Percentiles rank a stretch among this genome's conserved stretches.
Conservation (phyloP, 257 asterid genomes). For the Solanum infundibuliforme region DNA sequence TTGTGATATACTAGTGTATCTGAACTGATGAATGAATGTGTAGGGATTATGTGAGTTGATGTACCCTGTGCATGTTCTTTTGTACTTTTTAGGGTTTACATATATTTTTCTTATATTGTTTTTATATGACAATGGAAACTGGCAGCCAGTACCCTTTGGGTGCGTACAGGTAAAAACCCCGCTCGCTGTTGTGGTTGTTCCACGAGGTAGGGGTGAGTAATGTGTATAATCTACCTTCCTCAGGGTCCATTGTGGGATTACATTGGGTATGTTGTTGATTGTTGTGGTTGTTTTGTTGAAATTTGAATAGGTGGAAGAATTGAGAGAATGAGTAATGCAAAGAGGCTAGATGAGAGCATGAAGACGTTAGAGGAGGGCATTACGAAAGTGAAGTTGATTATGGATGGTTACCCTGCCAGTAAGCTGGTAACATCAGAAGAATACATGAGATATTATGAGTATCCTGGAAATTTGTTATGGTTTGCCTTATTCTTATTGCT, state of each 20-base stretch:
- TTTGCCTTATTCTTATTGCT: background rate
- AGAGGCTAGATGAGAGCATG: background rate
- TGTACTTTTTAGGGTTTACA: background rate
- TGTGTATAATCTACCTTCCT: background rate
- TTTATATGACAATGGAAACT: background rate
- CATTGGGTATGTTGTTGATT: background rate
- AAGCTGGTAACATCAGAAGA: constrained; percentile 4
- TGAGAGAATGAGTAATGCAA: background rate
- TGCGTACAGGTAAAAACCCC: no score
- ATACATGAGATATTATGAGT: constrained; percentile 15
- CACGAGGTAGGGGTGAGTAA: background rate
- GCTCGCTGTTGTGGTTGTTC: background rate
- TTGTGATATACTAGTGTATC: background rate
- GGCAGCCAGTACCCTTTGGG: no score
- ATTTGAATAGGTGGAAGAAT: background rate
- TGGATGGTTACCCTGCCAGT: constrained; percentile 12
- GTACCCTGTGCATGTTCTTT: background rate
- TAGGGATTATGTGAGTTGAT: background rate
- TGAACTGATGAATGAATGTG: background rate
- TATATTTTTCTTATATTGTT: background rate
- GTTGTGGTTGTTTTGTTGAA: background rate
- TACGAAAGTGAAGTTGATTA: background rate
- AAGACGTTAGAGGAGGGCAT: constrained; percentile 5
- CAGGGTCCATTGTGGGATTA: background rate
- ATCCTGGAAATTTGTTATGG: constrained; percentile 7